Evolutionary conservation across 805 yeast species (phyloP).

Genomic region (Zygosaccharomyces bisporus): DNA sequence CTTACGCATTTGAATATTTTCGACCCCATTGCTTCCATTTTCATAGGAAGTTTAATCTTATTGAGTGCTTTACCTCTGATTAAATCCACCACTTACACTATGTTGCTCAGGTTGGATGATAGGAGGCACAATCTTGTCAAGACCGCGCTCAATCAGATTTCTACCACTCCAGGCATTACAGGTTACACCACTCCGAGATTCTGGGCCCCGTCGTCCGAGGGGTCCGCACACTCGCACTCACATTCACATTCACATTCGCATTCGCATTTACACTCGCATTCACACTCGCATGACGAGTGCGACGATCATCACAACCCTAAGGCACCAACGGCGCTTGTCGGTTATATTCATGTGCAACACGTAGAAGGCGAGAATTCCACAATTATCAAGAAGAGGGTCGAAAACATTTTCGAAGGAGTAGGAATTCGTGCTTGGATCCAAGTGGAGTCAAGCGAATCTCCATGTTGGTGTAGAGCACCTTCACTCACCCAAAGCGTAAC

Average conservation of each 20-base stretch:
- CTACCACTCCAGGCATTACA: constrained; percentile 70
- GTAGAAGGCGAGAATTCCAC: constrained; percentile 60
- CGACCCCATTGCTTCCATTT: constrained; percentile 88
- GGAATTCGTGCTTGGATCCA: constrained; percentile 59
- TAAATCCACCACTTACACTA: constrained; percentile 70
- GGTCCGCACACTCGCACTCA: constrained; percentile 25
- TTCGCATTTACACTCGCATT: constrained; percentile 36
- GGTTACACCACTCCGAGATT: constrained; percentile 87
- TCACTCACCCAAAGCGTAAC: constrained; percentile 15
- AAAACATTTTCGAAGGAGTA: constrained; percentile 46
- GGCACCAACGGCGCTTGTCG: constrained; percentile 48
- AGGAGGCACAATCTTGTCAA: constrained; percentile 61
- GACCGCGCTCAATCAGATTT: constrained; percentile 61
- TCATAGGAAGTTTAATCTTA: constrained; percentile 78
- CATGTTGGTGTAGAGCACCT: constrained; percentile 61
- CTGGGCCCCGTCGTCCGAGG: constrained; percentile 59
- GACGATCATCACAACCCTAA: constrained; percentile 22
- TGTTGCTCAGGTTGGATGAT: constrained; percentile 58
- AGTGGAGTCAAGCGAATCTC: constrained; percentile 59
- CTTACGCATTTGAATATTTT: constrained; percentile 65
- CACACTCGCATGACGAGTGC: constrained; percentile 42
- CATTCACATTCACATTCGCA: constrained; percentile 27
- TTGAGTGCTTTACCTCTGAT: constrained; percentile 80
- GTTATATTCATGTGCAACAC: constrained; percentile 80
- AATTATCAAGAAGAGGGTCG: constrained; percentile 57